phyloP scores from a whole-genome alignment of 805 yeast species.

The Sugiyamaella marilandica region DNA sequence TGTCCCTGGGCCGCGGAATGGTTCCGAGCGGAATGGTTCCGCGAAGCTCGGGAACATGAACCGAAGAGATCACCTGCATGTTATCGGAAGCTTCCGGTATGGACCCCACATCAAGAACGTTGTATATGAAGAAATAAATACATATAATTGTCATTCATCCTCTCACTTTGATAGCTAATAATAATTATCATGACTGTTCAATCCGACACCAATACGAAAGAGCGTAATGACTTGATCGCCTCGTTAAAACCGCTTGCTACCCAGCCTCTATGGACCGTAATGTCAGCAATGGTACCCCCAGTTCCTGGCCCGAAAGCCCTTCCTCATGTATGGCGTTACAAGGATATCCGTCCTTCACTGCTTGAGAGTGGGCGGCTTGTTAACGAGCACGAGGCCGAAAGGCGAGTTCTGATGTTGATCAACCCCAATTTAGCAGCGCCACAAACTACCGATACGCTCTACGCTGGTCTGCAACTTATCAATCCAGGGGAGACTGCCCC shows the following conservation, averaged over 20 bases:
- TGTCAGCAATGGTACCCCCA: conserved; percentile 9
- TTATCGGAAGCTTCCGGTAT: not conserved
- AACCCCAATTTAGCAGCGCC: conserved; percentile 9
- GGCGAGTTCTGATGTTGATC: conserved; percentile 10
- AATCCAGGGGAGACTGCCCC: conserved; percentile 13
- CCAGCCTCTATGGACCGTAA: conserved; percentile 10
- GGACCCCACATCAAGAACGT: not conserved
- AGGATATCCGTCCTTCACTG: conserved; percentile 3
- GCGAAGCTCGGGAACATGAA: not conserved
- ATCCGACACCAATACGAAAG: not conserved
- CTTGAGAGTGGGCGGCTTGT: conserved; percentile 6
- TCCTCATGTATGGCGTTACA: conserved; percentile 7
- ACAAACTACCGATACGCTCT: conserved; percentile 11
- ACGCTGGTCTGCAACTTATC: conserved; percentile 10
- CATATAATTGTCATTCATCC: not conserved
- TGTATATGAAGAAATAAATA: not conserved
- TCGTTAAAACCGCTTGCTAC: conserved; percentile 2
- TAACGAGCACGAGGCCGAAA: conserved; percentile 9
- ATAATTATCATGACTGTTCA: not conserved
- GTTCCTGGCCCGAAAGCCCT: conserved; percentile 7
- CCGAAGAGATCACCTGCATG: not conserved
- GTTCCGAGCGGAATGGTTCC: not conserved
- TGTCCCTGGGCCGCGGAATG: not conserved
- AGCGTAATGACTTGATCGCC: not conserved
- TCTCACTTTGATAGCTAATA: not conserved